phyloP scores from a whole-genome alignment of 2,329 filamentous ascomycete species.

The Balansia obtecta region DNA sequence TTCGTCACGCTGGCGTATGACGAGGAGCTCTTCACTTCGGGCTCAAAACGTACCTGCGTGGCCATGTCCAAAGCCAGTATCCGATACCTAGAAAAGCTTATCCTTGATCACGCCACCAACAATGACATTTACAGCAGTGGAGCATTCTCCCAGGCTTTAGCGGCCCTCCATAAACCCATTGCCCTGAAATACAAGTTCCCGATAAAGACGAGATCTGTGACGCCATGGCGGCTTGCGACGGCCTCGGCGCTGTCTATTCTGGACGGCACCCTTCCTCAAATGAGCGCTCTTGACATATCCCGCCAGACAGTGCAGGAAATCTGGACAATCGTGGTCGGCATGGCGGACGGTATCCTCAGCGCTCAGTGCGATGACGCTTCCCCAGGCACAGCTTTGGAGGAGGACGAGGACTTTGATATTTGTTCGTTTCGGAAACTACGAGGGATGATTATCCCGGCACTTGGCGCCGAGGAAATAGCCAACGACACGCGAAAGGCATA shows the following conservation, averaged over 20 bases:
- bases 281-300: conserved; percentile 37
- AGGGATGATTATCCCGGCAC: conserved; percentile 57
- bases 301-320: conserved; percentile 38
- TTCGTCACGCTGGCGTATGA: conserved; percentile 60
- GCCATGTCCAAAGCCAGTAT: conserved; percentile 80
- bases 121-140: conserved; percentile 58
- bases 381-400: conserved; percentile 35
- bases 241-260: conserved; percentile 57
- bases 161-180: conserved; percentile 58
- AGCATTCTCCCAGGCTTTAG: conserved; percentile 52
- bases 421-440: conserved; percentile 56
- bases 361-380: conserved; percentile 44
- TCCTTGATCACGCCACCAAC: conserved; percentile 46
- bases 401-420: conserved; percentile 76
- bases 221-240: conserved; percentile 73
- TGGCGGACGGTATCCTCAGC: conserved; percentile 56
- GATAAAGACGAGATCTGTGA: conserved; percentile 54
- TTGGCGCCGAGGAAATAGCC: conserved; percentile 54
- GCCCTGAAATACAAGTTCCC: conserved; percentile 69
- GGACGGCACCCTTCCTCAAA: conserved; percentile 48
- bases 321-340: conserved; percentile 57
- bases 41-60: conserved; percentile 63
- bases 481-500: conserved; percentile 58
- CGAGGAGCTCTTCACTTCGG: conserved; percentile 18
- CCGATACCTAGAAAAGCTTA: conserved; percentile 49